These are phyloP conservation scores for Evansstolkia leycettana DNA, from an alignment of 495 filamentous ascomycete genomes.

Conservation along the genomic window DNA sequence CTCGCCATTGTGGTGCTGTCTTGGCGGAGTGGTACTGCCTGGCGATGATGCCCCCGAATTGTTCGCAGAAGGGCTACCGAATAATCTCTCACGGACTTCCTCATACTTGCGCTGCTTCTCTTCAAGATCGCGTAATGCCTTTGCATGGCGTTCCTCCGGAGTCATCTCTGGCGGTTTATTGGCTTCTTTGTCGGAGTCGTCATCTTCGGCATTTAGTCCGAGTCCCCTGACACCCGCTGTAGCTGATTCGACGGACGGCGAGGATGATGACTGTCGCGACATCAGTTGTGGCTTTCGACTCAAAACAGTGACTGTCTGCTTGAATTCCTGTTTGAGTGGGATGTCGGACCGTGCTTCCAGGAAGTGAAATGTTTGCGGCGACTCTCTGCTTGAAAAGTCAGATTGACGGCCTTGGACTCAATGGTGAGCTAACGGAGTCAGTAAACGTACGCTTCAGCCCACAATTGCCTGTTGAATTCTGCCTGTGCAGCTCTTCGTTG, in stretches of 20 bases:
- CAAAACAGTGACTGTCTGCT: conserved; percentile 68
- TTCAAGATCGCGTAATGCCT: conserved; percentile 63
- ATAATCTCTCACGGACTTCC: conserved; percentile 72
- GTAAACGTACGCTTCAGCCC: conserved; percentile 69
- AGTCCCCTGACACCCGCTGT: conserved; percentile 47
- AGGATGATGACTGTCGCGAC: conserved; percentile 18
- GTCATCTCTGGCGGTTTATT: conserved; percentile 45
- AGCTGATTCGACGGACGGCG: conserved; percentile 25
- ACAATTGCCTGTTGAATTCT: conserved; percentile 71
- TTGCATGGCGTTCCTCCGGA: conserved; percentile 57
- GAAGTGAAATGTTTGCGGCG: conserved; percentile 58
- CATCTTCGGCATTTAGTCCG: conserved; percentile 44
- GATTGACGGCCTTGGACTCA: too few relatives aligned
- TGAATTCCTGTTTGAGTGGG: conserved; percentile 70
- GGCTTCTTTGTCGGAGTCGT: conserved; percentile 53
- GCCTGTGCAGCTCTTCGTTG: conserved; percentile 70
- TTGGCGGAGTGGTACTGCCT: conserved; percentile 52
- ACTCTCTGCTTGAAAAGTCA: conserved; percentile 35
- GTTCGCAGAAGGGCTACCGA: conserved; percentile 46
- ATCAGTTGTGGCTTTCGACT: conserved; percentile 60
- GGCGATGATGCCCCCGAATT: conserved; percentile 42
- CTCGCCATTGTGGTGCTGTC: conserved; percentile 24
- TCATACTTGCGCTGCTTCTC: conserved; percentile 85
- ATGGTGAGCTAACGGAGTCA: too few relatives aligned
- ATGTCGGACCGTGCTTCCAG: conserved; percentile 52